phyloP scores from a whole-genome alignment of 768 basidiomycete genomes.

The Lentinus tigrinus region DNA sequence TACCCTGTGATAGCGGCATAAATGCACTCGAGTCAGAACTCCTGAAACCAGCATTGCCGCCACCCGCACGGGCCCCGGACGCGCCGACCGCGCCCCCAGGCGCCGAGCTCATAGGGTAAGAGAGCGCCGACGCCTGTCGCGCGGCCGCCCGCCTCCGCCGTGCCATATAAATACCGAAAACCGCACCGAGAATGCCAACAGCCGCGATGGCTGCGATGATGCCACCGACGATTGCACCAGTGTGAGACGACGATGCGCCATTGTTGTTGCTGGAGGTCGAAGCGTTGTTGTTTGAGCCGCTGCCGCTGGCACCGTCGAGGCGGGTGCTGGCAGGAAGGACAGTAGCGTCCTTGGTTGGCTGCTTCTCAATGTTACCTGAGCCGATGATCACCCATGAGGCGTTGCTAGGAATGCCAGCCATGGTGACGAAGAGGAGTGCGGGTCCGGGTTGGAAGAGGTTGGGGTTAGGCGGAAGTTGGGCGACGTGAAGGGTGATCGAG shows the following conservation, averaged over 20 bases:
- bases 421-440: conserved; percentile 75
- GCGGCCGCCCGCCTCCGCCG: conserved; percentile 48
- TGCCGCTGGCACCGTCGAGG: conserved; percentile 36
- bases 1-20: conserved; percentile 67
- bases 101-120: conserved; percentile 40
- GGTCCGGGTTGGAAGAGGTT: conserved; percentile 91
- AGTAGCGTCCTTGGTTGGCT: conserved; percentile 48
- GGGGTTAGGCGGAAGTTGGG: conserved; percentile 81
- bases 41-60: conserved; percentile 32
- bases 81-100: conserved; percentile 25
- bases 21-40: conserved; percentile 69
- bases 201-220: conserved; percentile 53
- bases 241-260: conserved; percentile 30
- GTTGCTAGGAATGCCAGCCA: conserved; percentile 82
- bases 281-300: conserved; percentile 31
- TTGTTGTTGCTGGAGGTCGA: conserved; percentile 15
- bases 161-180: conserved; percentile 50
- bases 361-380: conserved; percentile 71
- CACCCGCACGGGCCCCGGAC: conserved; percentile 24
- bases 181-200: conserved; percentile 49
- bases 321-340: conserved; percentile 52
- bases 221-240: conserved; percentile 47
- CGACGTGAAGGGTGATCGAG: conserved; percentile 73
- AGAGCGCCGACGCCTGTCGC: conserved; percentile 28
- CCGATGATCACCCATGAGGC: conserved; percentile 79